These are phyloP conservation scores for Murraya koenigii DNA, from an alignment of 345 rosid species.

Conservation along the genomic window DNA sequence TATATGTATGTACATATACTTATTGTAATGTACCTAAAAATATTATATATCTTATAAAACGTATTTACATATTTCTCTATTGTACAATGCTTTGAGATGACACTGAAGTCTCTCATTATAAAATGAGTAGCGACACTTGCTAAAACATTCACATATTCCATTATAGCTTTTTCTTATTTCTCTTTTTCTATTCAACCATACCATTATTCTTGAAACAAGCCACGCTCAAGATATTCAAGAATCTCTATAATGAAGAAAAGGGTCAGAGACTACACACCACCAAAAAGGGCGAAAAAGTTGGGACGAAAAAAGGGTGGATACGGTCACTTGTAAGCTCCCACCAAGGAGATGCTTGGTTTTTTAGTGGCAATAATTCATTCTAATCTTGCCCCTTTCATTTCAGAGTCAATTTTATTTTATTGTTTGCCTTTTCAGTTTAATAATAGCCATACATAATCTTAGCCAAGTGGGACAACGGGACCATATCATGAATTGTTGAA, in stretches of 20 bases:
- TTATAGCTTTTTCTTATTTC: not conserved
- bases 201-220: not conserved
- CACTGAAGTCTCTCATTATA: too few species aligned
- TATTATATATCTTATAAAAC: not conserved
- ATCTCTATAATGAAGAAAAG: constrained; percentile 18
- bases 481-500: constrained; percentile 10
- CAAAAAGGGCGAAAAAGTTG: not conserved
- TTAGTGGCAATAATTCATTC: constrained; percentile 27
- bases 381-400: not conserved
- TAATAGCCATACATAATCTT: not conserved
- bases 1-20: not conserved
- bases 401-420: not conserved
- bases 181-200: not conserved
- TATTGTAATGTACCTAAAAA: not conserved
- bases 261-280: not conserved
- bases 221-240: constrained; percentile 18
- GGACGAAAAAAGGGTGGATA: constrained; percentile 16
- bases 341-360: constrained; percentile 14
- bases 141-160: not conserved
- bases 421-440: not conserved
- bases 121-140: too few species aligned
- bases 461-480: constrained; percentile 10
- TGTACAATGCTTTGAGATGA: too few species aligned
- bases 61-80: too few species aligned
- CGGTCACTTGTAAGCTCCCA: not conserved